Conservation (phyloP, 129 eudicot species). For the Daucus carota region DH1_v3.0 NC_030384.2:46317001-46317500, state of each 20-base stretch:
- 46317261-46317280: neutral
- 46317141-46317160: conserved; percentile 92
- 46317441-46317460: neutral
- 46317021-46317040: conserved; percentile 84
- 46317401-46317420: neutral
- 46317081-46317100: conserved; percentile 63
- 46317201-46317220: conserved; percentile 38
- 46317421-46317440: neutral
- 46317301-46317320: neutral
- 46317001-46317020: conserved; percentile 95
- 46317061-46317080: conserved; percentile 83
- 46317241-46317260: neutral
- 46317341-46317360: neutral
- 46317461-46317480: neutral
- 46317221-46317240: neutral
- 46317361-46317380: neutral
- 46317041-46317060: conserved; percentile 64
- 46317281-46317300: neutral
- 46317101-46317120: conserved; percentile 60
- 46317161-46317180: conserved; percentile 99
- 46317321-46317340: neutral
- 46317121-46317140: conserved; percentile 73
- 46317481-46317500: neutral
- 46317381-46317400: neutral
- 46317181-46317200: conserved; percentile 93